Evolutionary conservation across 2,329 filamentous ascomycete genomes (phyloP), one percentile per base, ranked within the genome.

Genomic region (Colletotrichum sp.): DNA sequence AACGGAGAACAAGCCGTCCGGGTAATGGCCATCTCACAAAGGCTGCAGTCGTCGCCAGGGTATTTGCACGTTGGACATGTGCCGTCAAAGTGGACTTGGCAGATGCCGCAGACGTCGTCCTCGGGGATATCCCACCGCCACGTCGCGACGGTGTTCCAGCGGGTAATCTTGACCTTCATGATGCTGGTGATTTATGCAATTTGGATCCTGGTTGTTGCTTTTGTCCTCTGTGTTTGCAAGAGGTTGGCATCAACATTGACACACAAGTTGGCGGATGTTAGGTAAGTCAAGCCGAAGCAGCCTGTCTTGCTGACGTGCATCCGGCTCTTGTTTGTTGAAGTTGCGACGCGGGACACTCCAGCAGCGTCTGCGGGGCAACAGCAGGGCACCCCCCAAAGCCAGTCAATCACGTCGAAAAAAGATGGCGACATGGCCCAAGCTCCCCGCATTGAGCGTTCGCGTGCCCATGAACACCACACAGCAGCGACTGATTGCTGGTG

Each of bases 81-180:
- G 76, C 96, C 96, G 84, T 99, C 97, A 83, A 99, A 99, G 82
- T 98, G 95, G 78, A 98, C 96, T 83, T 98, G 96, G 86, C 97
- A 99, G 87, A 99, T 99, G 81, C 97, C 97, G 81, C 97, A 99
- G 78, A 99, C 96, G 84, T 99, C 96, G 87, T 98, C 96, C 81
- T 98, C 96, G 28, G 96, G 96, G 82, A 99, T 95, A 84, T 99
- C 95, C 97, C 97, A 99, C 79, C 95, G 93, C 97, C 97, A 99
- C 71, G 96, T 96, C 21, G 97, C 97, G 78, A 99, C 95, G 6
- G 96, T 95, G 81, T 97, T 94, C 95, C 96, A 99, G 83, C 95
- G 92, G 82, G 94, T 95, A 86, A 99, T 97, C 64, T 93, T 97
- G 88, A 99, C 95, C 87, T 98, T 99, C 97, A 99, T 99, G 69